Evolutionary conservation across 371 early-diverging fungal genomes (phyloP), one percentile per base, ranked within the genome.

Genomic region (Saksenaea oblongispora): DNA sequence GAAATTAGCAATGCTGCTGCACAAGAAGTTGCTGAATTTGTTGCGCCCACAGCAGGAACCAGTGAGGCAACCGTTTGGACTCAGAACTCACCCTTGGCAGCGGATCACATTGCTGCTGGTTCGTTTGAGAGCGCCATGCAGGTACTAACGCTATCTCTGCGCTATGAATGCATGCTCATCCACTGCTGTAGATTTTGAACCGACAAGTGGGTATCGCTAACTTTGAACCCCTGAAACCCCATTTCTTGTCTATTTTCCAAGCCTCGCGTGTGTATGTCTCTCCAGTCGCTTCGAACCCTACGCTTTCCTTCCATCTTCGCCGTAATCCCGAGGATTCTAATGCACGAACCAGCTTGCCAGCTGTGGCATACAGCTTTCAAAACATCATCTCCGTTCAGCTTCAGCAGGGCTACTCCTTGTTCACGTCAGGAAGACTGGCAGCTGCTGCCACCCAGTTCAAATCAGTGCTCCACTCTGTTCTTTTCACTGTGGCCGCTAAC

Each of bases 71-170:
- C 88, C 3, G 53, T 82, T 8, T 96, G 95, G 95, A 78, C 84
- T 34, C 92, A 92, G 65, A 93, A 91, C 78, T 94, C 94, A 3
- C 80, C 80, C 22, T 74, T 93, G 53, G 92, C 96, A 10, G 91
- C 86, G 0, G 95, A 95, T 74, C 96, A 97, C 72, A 87, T 96
- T 65, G 95, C 95, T 0, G 95, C 96, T 5, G 98, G 98, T 53
- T 84, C 91, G 5, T 96, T 95, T 73, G 96, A 95, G 62, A 87
- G 87, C 34, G 98, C 96, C 9, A 95, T 98, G 95, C 90, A 92
- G 84, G 86, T 89, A 70, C n/a, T n/a, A n/a, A n/a, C n/a, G n/a
- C n/a, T n/a, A n/a, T n/a, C n/a, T n/a, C n/a, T n/a, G n/a, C n/a
- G n/a, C n/a, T n/a, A n/a, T n/a, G n/a, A n/a, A n/a, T n/a, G n/a